Percentiles rank a stretch among this genome's conserved stretches.
Evolutionary conservation across 2,329 filamentous ascomycete species (phyloP).

Genomic region (Colletotrichum nymphaeae): DNA sequence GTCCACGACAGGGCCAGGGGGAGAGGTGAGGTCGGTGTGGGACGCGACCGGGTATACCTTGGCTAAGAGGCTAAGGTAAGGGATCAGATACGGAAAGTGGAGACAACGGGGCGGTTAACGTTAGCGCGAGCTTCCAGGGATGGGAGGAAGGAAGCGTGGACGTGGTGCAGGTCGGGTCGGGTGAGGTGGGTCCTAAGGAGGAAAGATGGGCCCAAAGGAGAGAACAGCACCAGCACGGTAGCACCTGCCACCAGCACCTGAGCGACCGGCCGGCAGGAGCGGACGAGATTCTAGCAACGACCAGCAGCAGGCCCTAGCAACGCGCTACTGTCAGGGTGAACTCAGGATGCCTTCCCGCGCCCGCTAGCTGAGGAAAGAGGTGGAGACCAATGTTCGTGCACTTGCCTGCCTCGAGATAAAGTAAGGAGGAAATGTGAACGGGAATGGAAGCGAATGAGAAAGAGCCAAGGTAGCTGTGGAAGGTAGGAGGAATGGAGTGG

Average conservation of each 20-base stretch:
- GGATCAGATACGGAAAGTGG: background rate
- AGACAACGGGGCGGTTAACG: background rate
- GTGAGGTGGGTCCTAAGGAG: no score
- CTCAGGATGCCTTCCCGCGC: slow-evolving; percentile 13
- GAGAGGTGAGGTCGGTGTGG: background rate
- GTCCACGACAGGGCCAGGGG: background rate
- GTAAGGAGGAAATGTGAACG: background rate
- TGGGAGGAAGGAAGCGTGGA: background rate
- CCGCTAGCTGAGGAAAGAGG: background rate
- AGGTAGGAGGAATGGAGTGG: background rate
- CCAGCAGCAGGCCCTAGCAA: background rate
- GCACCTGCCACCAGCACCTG: background rate
- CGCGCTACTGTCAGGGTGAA: slow-evolving; percentile 1
- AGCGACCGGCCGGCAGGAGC: background rate
- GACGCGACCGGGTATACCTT: background rate
- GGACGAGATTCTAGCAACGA: background rate
- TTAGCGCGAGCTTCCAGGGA: slow-evolving; percentile 3
- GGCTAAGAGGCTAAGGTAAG: background rate
- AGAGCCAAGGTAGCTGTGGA: background rate
- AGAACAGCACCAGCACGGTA: slow-evolving; percentile 22
- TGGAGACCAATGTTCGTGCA: background rate
- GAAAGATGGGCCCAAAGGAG: slow-evolving; percentile 31
- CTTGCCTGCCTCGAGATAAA: background rate
- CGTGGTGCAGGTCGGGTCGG: slow-evolving; percentile 11
- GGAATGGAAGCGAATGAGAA: background rate